These are phyloP conservation scores for Macrolepiota fuliginosa DNA, from an alignment of 768 basidiomycete species.

Conservation along the genomic window DNA sequence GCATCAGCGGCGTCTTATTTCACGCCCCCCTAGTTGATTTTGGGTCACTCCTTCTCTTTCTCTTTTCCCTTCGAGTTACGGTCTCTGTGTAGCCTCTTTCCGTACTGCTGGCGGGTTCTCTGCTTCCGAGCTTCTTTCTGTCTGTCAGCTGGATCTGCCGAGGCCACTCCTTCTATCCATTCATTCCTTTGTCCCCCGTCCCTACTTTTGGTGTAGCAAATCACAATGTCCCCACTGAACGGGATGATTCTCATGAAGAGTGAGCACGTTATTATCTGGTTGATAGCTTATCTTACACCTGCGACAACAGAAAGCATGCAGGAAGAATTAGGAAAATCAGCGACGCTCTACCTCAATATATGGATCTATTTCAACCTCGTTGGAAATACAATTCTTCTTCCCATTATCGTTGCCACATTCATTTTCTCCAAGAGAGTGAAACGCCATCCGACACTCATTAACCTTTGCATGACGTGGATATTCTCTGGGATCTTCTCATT, in stretches of 20 bases:
- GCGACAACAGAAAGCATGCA: neutral
- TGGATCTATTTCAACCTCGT: conserved; percentile 47
- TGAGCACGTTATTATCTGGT: neutral
- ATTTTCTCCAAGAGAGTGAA: conserved; percentile 34
- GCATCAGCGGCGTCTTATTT: neutral
- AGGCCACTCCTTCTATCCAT: neutral
- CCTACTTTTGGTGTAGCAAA: neutral
- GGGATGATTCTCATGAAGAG: neutral
- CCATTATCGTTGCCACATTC: conserved; percentile 42
- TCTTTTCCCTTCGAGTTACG: neutral
- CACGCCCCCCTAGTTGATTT: conserved; percentile 7
- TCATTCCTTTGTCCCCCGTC: neutral
- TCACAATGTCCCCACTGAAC: neutral
- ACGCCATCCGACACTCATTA: conserved; percentile 43
- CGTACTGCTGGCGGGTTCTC: conserved; percentile 6
- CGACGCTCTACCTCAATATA: conserved; percentile 28
- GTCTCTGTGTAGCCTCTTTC: neutral
- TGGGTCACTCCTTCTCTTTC: neutral
- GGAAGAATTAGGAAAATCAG: conserved; percentile 3
- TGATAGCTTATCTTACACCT: neutral
- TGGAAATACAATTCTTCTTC: conserved; percentile 42
- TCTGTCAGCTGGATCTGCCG: conserved; percentile 21
- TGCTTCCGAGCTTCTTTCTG: neutral
- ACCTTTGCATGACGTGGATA: conserved; percentile 47
- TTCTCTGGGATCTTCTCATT: conserved; percentile 40